Percentiles rank a stretch among this genome's conserved stretches.
These are phyloP conservation scores for Moesziomyces sp. DNA, from an alignment of 1,284 basidiomycete genomes.

Conservation along the genomic window DNA sequence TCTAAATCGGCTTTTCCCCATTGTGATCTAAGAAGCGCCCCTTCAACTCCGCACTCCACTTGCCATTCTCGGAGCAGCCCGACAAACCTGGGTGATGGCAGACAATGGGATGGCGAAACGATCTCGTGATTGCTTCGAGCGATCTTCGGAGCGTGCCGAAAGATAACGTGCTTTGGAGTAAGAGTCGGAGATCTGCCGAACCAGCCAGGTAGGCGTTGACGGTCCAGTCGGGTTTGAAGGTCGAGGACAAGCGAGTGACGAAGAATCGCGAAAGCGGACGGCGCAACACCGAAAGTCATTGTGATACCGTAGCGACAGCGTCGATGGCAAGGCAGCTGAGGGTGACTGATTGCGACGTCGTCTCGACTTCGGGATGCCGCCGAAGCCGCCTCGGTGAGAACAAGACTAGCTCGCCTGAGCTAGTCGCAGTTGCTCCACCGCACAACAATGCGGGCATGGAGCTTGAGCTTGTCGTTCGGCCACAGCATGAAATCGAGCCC, in stretches of 20 bases:
- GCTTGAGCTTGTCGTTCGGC: neutral
- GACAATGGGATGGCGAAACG: neutral
- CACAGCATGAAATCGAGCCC: neutral
- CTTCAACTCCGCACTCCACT: neutral
- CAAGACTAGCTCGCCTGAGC: too few species aligned
- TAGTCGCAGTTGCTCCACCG: neutral
- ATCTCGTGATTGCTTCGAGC: neutral
- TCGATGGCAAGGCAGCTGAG: neutral
- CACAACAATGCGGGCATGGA: neutral
- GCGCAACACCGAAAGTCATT: neutral
- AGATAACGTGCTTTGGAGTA: neutral
- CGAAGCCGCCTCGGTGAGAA: too few species aligned
- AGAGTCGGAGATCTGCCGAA: neutral
- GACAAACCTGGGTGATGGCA: neutral
- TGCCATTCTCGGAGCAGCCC: too few species aligned
- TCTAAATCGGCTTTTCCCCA: neutral
- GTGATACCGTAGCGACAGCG: neutral
- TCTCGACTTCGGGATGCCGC: neutral
- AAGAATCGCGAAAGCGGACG: neutral
- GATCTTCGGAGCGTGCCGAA: neutral
- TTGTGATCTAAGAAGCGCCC: neutral
- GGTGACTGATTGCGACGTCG: too few species aligned
- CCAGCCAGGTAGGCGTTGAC: conserved; percentile 5
- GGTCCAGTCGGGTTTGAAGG: conserved; percentile 20
- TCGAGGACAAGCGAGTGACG: neutral